Percentiles rank a stretch among this genome's conserved stretches.
These are phyloP conservation scores for Ostreobium quekettii DNA, from an alignment of 139 green algal genomes.

Conservation along the genomic window DNA sequence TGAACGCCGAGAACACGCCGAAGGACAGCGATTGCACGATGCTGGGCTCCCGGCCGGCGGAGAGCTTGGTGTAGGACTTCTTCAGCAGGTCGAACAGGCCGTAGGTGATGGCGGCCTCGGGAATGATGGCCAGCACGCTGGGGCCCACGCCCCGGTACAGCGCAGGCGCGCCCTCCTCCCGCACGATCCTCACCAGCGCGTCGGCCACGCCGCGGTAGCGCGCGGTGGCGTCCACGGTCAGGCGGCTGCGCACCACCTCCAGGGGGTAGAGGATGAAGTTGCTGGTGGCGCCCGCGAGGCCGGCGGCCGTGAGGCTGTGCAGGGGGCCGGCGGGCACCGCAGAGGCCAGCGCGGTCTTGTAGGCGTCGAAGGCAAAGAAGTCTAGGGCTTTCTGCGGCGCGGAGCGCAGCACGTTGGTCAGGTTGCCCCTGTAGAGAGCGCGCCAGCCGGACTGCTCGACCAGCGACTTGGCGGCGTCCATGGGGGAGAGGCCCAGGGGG, in stretches of 20 bases:
- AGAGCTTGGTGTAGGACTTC: constrained; percentile 23
- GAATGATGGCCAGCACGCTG: constrained; percentile 61
- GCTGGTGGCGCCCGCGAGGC: constrained; percentile 54
- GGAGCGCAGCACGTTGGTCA: constrained; percentile 65
- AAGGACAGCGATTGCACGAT: constrained; percentile 37
- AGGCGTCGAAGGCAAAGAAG: constrained; percentile 71
- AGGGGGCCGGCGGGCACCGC: not conserved
- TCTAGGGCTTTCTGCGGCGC: constrained; percentile 67
- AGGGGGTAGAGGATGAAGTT: constrained; percentile 69
- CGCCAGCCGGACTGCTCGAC: constrained; percentile 30
- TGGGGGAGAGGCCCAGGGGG: not conserved
- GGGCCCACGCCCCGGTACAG: constrained; percentile 64
- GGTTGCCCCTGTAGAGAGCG: constrained; percentile 66
- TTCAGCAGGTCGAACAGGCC: constrained; percentile 73
- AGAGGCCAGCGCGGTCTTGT: constrained; percentile 34
- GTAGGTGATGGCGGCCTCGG: constrained; percentile 79
- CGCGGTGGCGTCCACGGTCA: constrained; percentile 32
- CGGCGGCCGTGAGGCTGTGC: constrained; percentile 30
- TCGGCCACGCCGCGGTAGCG: constrained; percentile 26
- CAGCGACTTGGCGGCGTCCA: constrained; percentile 20
- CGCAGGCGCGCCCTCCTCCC: constrained; percentile 40
- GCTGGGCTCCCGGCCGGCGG: constrained; percentile 29
- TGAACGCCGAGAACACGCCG: constrained; percentile 45
- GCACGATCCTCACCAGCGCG: constrained; percentile 34
- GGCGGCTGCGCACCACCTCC: constrained; percentile 51